phyloP scores from a whole-genome alignment of 2,329 filamentous ascomycete species.

The Trichoderma cornu-damae region DNA sequence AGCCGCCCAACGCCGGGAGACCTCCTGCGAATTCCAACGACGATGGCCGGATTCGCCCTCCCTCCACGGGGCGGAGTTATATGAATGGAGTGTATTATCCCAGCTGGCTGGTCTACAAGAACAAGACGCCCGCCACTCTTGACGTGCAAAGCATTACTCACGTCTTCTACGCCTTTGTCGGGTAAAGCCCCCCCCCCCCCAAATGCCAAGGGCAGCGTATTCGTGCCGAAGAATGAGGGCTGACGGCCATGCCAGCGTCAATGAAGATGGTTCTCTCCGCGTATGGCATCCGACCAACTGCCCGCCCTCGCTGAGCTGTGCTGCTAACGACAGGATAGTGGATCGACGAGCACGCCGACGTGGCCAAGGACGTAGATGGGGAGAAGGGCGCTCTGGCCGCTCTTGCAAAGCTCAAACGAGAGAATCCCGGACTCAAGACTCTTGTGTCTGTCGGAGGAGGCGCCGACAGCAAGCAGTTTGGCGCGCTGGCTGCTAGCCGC shows the following conservation, averaged over 20 bases:
- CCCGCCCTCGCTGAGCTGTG: background rate
- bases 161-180: conserved; percentile 61
- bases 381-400: conserved; percentile 56
- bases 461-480: conserved; percentile 56
- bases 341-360: conserved; percentile 61
- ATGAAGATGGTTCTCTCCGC: conserved; percentile 36
- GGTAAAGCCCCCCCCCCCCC: too few relatives aligned
- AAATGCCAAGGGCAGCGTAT: background rate
- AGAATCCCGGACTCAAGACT: conserved; percentile 52
- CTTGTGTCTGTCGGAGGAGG: conserved; percentile 63
- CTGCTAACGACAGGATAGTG: conserved; percentile 21
- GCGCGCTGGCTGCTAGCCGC: conserved; percentile 48
- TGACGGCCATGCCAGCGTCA: conserved; percentile 28
- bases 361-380: conserved; percentile 55
- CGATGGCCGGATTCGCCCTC: background rate
- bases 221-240: background rate
- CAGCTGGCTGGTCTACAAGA: conserved; percentile 58
- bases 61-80: background rate
- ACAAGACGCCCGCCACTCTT: conserved; percentile 54
- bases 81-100: conserved; percentile 54
- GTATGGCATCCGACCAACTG: conserved; percentile 29
- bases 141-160: conserved; percentile 55
- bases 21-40: background rate
- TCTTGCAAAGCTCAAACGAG: conserved; percentile 52
- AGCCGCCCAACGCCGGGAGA: background rate